These are phyloP conservation scores for Wallacemonas collosoma DNA, from an alignment of 208 protist genomes.

Conservation along the genomic window DNA sequence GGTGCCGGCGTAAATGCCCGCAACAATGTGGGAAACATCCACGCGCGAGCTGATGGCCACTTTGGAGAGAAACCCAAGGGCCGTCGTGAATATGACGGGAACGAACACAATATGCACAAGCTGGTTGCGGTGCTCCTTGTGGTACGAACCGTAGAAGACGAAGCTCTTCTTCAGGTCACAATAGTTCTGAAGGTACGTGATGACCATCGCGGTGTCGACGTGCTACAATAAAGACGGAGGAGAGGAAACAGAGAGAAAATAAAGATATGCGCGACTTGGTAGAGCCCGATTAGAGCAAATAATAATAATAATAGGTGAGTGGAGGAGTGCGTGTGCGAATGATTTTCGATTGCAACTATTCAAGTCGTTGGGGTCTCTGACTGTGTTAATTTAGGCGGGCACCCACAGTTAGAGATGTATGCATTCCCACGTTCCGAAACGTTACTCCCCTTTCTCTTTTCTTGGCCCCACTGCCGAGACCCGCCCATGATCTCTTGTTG, in stretches of 20 bases:
- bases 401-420: too few species aligned
- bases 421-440: too few species aligned
- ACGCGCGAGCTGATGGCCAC: constrained; percentile 36
- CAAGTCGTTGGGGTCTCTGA: too few species aligned
- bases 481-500: too few species aligned
- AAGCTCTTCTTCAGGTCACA: constrained; percentile 67
- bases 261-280: too few species aligned
- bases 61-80: constrained; percentile 46
- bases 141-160: constrained; percentile 76
- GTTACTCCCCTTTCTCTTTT: too few species aligned
- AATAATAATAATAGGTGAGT: too few species aligned
- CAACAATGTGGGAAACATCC: constrained; percentile 47
- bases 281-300: too few species aligned
- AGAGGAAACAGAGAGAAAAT: background rate
- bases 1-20: constrained; percentile 46
- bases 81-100: constrained; percentile 69
- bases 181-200: constrained; percentile 52
- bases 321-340: too few species aligned
- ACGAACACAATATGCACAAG: constrained; percentile 79
- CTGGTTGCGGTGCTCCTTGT: constrained; percentile 65
- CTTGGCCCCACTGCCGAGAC: too few species aligned
- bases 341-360: too few species aligned
- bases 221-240: background rate
- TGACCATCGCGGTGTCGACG: constrained; percentile 18
- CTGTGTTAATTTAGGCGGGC: too few species aligned